phyloP scores from a whole-genome alignment of 2,329 filamentous ascomycete species.

The Coniella vitis region DNA sequence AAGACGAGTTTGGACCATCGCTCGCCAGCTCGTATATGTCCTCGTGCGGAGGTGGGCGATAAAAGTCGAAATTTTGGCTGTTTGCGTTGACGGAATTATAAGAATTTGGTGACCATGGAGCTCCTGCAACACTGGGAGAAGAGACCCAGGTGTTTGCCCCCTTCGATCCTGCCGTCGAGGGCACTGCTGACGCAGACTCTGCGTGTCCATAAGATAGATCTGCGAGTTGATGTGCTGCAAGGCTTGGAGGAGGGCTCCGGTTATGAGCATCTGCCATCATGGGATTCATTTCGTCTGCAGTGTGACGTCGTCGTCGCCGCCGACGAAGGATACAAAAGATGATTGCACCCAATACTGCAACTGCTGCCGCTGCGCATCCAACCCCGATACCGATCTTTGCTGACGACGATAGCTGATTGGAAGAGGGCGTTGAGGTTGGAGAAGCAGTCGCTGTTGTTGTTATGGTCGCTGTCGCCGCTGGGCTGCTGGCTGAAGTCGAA shows the following conservation, averaged over 20 bases:
- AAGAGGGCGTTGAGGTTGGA: constrained; percentile 1
- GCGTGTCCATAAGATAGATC: neutral
- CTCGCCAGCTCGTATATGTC: constrained; percentile 16
- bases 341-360: constrained; percentile 17
- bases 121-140: constrained; percentile 1
- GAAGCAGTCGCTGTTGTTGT: constrained; percentile 12
- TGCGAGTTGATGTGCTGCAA: neutral
- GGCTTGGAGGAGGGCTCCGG: neutral
- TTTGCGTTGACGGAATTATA: constrained; percentile 4
- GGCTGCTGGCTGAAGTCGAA: constrained; percentile 16
- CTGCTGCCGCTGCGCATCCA: constrained; percentile 19
- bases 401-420: constrained; percentile 18
- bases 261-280: constrained; percentile 21
- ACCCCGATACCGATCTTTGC: constrained; percentile 25
- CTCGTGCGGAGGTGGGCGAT: constrained; percentile 14
- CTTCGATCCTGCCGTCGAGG: neutral
- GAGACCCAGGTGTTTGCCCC: constrained; percentile 2
- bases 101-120: constrained; percentile 12
- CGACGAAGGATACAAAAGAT: constrained; percentile 21
- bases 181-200: constrained; percentile 6
- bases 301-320: constrained; percentile 17
- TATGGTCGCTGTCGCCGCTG: neutral
- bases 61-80: neutral
- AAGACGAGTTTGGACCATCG: neutral
- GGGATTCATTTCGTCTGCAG: constrained; percentile 23